Evolutionary conservation across 176 grass and related monocot genomes (phyloP).

Genomic region (Carex kokanica): DNA sequence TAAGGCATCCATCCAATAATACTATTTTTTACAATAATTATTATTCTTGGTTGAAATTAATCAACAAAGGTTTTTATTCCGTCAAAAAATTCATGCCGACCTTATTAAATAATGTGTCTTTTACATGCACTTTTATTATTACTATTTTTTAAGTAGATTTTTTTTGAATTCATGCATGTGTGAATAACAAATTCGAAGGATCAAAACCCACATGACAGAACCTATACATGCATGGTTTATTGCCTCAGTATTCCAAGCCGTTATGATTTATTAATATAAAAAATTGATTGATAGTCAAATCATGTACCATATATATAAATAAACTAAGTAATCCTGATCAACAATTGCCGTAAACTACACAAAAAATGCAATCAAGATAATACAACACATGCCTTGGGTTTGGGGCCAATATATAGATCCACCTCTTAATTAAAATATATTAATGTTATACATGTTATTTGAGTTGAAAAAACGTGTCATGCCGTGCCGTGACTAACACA

Average conservation of each 20-base stretch:
- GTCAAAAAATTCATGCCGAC: neutral
- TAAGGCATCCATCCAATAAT: no score
- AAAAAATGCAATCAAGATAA: slow-evolving; percentile 22
- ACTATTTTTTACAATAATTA: no score
- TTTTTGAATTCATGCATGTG: neutral
- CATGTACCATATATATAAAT: slow-evolving; percentile 1
- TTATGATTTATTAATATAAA: slow-evolving; percentile 9
- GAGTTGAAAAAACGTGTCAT: no score
- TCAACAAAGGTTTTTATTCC: no score
- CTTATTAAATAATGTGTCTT: neutral
- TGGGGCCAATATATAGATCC: neutral
- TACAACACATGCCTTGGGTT: neutral
- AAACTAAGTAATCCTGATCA: slow-evolving; percentile 17
- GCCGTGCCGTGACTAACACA: no score
- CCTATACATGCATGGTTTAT: neutral
- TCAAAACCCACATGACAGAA: neutral
- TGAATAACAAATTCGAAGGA: neutral
- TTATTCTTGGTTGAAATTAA: no score
- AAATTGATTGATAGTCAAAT: neutral
- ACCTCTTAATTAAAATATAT: neutral
- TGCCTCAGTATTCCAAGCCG: neutral
- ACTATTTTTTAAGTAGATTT: no score
- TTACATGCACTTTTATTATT: neutral
- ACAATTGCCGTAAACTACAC: neutral
- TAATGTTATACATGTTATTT: no score